Evolutionary conservation across 192 early-diverging fungal genomes (phyloP).

Genomic region (Coemansia sp.): DNA sequence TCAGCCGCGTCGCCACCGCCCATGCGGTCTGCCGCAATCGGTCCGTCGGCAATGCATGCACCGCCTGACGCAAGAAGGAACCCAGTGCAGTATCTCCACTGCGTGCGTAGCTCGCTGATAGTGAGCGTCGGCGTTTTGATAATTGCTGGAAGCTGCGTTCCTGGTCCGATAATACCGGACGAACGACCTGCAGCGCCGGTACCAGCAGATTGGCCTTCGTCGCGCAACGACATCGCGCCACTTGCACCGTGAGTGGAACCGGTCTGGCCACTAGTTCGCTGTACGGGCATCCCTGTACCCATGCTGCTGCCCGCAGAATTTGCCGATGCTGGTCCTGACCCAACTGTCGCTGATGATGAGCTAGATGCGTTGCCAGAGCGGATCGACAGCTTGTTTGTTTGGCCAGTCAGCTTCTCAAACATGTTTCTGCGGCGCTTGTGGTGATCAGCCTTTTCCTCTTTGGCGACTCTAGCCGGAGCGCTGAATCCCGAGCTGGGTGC

Average conservation of each 20-base stretch:
- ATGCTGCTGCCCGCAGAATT: neutral
- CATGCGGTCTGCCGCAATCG: slow-evolving; percentile 34
- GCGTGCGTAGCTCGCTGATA: slow-evolving; percentile 48
- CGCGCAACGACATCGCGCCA: neutral
- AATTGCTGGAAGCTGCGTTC: slow-evolving; percentile 46
- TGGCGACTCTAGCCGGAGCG: slow-evolving; percentile 7
- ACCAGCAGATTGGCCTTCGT: neutral
- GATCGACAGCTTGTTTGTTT: slow-evolving; percentile 26
- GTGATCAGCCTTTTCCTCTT: slow-evolving; percentile 34
- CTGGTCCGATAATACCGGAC: slow-evolving; percentile 31
- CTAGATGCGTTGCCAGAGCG: slow-evolving; percentile 8
- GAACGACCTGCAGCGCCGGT: slow-evolving; percentile 2
- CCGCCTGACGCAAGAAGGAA: slow-evolving; percentile 53
- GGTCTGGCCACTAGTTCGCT: neutral
- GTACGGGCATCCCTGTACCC: neutral
- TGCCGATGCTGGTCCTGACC: slow-evolving; percentile 2
- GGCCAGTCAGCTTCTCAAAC: slow-evolving; percentile 53
- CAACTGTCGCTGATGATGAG: neutral
- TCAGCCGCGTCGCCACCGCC: slow-evolving; percentile 46
- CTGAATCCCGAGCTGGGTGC: neutral
- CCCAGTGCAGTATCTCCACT: slow-evolving; percentile 56
- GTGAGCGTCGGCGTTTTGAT: slow-evolving; percentile 23
- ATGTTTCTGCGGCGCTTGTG: slow-evolving; percentile 42
- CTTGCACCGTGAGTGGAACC: slow-evolving; percentile 10
- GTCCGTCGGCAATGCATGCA: slow-evolving; percentile 44